Evolutionary conservation across 2,329 filamentous ascomycete genomes (phyloP).

Genomic region (Penicillium sp.): DNA sequence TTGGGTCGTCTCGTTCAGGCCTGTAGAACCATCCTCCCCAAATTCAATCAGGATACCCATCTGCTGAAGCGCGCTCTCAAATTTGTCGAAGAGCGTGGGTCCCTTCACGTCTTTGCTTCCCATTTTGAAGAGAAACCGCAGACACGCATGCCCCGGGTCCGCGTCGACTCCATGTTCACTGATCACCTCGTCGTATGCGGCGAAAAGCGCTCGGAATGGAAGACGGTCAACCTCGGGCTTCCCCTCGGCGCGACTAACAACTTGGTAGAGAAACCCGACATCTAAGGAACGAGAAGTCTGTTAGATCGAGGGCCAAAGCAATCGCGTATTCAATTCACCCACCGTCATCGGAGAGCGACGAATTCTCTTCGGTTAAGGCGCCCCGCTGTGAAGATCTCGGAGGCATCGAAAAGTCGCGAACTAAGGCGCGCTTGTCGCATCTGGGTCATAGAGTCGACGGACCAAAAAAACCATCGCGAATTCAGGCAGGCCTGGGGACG

Average conservation of each 20-base stretch:
- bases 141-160: conserved; percentile 74
- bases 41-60: conserved; percentile 74
- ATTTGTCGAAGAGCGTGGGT: conserved; percentile 66
- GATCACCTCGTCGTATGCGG: conserved; percentile 77
- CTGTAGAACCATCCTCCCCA: conserved; percentile 45
- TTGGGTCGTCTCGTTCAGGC: conserved; percentile 35
- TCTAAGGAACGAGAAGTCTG: conserved; percentile 52
- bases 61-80: conserved; percentile 65
- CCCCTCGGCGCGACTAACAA: conserved; percentile 71
- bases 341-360: conserved; percentile 64
- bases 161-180: conserved; percentile 67
- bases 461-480: conserved; percentile 44
- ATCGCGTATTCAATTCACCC: conserved; percentile 10
- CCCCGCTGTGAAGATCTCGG: conserved; percentile 46
- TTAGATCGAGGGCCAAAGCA: background rate
- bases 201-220: conserved; percentile 76
- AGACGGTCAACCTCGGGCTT: conserved; percentile 65
- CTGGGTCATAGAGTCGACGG: conserved; percentile 44
- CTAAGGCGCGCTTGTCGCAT: conserved; percentile 47
- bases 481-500: conserved; percentile 13
- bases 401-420: conserved; percentile 53
- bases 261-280: conserved; percentile 74
- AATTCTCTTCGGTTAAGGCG: conserved; percentile 43
- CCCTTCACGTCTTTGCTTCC: conserved; percentile 61
- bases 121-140: conserved; percentile 77